Base-by-base conservation (phyloP, 1,284 basidiomycete species). In the Bjerkandera adusta region DNA sequence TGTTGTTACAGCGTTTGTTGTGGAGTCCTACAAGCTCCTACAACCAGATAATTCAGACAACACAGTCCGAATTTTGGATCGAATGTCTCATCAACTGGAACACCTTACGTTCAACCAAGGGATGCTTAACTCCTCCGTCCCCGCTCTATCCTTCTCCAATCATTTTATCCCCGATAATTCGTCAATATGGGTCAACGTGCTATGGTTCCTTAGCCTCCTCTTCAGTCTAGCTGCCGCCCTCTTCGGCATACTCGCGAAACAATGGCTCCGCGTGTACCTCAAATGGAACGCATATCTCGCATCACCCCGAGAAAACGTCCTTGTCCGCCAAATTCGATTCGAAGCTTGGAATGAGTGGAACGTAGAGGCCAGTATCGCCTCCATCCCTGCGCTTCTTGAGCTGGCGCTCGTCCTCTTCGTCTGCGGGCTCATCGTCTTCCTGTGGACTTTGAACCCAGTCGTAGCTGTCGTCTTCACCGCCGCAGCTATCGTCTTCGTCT, bases 351-450 rank as follows among this genome's bases (percentile, higher is more conserved):
- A 53, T 4, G 49, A 47, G 24, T 68, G 65, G 65, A 51, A 52
- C 12, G 60, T 67, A 1, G 47, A 54, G 10, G 51, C 49, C 8
- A 58, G 64, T 11, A 54, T 67, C 12, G 49, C 59, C 1, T 40
- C 56, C 11, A 54, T 68, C 2, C 63, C 64, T 1, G 36, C 62
- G 3, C 50, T 67, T 7, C 52, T 67, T 12, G 60, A 67, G 36
- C 35, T 57, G 12, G 55, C 65, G 0, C 49, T 66, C 3, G 43
- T 57, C 5, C 53, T 66, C 4, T 68, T 67, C 52, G 57, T 66
- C 16, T 51, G 49, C 2, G 67, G 67, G 1, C 26, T 53, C 5
- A 35, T 40, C 35, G 22, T 50, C 10, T 37, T 53, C 7, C 44
- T 53, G 7, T 49, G 39, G 39, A 38, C 44, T 8, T 36, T 53